Percentiles rank a stretch among this genome's conserved stretches.
These are phyloP conservation scores for Persicaria maculosa DNA, from an alignment of 148 eudicot species.

Conservation along the genomic window DNA sequence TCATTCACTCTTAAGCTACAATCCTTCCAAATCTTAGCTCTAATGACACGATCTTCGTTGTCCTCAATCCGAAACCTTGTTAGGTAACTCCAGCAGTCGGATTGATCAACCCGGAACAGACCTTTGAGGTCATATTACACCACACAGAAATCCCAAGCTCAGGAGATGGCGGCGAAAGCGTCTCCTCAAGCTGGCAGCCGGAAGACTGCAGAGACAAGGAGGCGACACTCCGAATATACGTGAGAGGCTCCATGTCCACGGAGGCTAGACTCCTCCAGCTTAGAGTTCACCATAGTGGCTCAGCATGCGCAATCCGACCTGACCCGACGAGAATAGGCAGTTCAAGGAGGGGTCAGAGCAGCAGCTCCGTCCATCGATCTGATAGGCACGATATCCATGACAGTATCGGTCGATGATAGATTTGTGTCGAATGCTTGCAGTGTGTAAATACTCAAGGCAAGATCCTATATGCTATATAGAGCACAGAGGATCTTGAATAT, in stretches of 20 bases:
- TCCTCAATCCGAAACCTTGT: background rate
- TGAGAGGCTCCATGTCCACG: slow-evolving; percentile 39
- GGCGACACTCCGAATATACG: slow-evolving; percentile 40
- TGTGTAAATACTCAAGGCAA: background rate
- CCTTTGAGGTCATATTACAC: slow-evolving; percentile 50
- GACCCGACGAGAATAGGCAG: slow-evolving; percentile 44
- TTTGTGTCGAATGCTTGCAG: background rate
- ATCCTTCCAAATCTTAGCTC: background rate
- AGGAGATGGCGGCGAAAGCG: slow-evolving; percentile 59
- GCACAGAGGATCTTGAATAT: background rate
- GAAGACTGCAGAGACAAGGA: slow-evolving; percentile 82
- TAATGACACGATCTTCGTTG: background rate
- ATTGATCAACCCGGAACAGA: slow-evolving; percentile 56
- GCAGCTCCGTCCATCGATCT: slow-evolving; percentile 24
- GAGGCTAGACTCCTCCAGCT: slow-evolving; percentile 41
- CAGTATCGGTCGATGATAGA: slow-evolving; percentile 21
- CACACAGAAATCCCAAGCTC: slow-evolving; percentile 55
- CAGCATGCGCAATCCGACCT: slow-evolving; percentile 34
- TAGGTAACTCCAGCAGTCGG: slow-evolving; percentile 87
- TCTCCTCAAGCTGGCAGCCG: slow-evolving; percentile 74
- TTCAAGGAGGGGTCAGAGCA: slow-evolving; percentile 30
- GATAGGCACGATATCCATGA: slow-evolving; percentile 31
- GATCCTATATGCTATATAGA: background rate
- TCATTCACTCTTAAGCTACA: background rate
- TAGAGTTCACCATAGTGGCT: slow-evolving; percentile 51